Conservation (phyloP, 2,329 filamentous ascomycete species). For the Colletotrichum sp. region DNA sequence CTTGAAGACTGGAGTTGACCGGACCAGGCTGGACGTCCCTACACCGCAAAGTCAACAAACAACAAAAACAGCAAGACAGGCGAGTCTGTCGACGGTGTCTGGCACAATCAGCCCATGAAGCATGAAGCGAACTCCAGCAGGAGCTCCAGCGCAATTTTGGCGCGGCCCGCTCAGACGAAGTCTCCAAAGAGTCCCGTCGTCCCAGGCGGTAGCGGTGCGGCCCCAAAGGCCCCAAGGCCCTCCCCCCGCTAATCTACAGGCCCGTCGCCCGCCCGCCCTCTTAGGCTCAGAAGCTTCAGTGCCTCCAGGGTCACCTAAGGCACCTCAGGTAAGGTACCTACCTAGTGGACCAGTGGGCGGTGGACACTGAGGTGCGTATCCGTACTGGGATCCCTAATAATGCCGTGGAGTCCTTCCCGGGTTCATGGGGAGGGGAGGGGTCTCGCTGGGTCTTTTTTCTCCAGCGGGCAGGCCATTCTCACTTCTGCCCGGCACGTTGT, state of each 20-base stretch:
- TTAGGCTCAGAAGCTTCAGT: not conserved
- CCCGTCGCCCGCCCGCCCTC: conserved; percentile 15
- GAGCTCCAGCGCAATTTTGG: conserved; percentile 18
- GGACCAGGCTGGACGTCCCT: not conserved
- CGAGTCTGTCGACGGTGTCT: not conserved
- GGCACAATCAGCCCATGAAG: conserved; percentile 9
- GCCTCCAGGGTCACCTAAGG: not conserved
- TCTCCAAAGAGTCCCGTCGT: not conserved
- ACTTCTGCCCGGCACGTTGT: not conserved
- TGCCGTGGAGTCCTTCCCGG: not conserved
- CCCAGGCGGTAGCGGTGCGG: not conserved
- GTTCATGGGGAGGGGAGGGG: not conserved
- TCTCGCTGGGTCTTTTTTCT: not conserved
- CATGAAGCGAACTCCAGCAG: conserved; percentile 9
- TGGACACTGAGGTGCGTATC: not conserved
- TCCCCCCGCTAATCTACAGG: conserved; percentile 21
- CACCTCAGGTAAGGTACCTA: no score
- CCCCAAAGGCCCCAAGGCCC: not conserved
- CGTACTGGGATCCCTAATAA: not conserved
- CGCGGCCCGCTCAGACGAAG: conserved; percentile 14
- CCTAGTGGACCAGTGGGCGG: not conserved
- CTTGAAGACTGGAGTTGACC: not conserved
- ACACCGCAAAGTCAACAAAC: not conserved
- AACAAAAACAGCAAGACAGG: not conserved
- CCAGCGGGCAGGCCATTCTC: not conserved